A percentile compares a stretch with the other conserved stretches of the same genome.
Conservation (phyloP, 495 filamentous ascomycete species). For the Aspergillus cavernicola region DNA sequence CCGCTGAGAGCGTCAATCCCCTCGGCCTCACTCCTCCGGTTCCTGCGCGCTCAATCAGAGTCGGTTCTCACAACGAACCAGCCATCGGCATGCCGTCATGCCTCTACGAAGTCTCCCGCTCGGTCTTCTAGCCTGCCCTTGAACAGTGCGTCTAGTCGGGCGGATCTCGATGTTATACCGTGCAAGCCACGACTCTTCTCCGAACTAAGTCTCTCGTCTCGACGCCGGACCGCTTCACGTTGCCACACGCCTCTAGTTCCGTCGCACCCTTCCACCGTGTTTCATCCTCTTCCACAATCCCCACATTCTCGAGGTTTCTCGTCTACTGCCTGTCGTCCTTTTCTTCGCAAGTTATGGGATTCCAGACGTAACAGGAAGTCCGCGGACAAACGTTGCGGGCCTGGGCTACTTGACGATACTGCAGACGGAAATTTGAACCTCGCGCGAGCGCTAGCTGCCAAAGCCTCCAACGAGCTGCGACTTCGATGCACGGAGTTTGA, state of each 20-base stretch:
- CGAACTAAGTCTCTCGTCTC: conserved; percentile 1
- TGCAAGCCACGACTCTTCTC: conserved; percentile 6
- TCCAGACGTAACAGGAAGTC: conserved; percentile 29
- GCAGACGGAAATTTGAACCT: conserved; percentile 42
- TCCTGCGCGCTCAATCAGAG: conserved; percentile 59
- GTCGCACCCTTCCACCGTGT: not conserved
- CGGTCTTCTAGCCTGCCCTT: conserved; percentile 8
- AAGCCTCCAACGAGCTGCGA: conserved; percentile 73
- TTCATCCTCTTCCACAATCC: not conserved
- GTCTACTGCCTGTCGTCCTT: conserved; percentile 44
- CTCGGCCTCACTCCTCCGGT: conserved; percentile 57
- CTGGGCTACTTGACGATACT: conserved; percentile 36
- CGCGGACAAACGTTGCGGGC: conserved; percentile 20
- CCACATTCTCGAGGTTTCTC: conserved; percentile 27
- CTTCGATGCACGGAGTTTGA: conserved; percentile 94
- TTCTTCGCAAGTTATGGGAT: conserved; percentile 56
- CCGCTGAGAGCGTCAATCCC: conserved; percentile 44
- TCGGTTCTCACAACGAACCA: conserved; percentile 39
- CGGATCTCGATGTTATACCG: conserved; percentile 14
- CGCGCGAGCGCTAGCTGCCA: conserved; percentile 61
- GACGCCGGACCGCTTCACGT: conserved; percentile 9
- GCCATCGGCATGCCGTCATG: conserved; percentile 26
- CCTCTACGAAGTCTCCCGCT: conserved; percentile 3
- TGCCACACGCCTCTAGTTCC: conserved; percentile 8
- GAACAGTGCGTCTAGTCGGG: conserved; percentile 25